Evolutionary conservation across 148 eudicot species (phyloP).

Genomic region (Oxyria digyna): DNA sequence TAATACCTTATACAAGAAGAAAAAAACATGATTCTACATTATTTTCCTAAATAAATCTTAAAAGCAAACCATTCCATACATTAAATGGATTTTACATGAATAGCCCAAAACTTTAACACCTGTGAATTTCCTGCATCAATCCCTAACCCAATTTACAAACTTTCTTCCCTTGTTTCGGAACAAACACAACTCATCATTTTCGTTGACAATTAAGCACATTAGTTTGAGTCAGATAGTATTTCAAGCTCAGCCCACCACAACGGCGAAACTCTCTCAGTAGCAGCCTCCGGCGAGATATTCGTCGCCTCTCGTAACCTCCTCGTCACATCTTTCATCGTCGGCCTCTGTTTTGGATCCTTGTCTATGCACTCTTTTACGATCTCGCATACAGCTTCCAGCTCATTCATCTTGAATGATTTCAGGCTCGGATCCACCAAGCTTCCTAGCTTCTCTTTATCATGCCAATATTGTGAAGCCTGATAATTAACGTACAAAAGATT

Average conservation of each 20-base stretch:
- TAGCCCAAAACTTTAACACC: background rate
- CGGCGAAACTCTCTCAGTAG: constrained; percentile 37
- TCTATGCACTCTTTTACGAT: constrained; percentile 19
- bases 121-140: background rate
- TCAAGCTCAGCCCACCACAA: constrained; percentile 94
- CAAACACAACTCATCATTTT: background rate
- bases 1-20: background rate
- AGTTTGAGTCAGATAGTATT: constrained; percentile 34
- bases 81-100: background rate
- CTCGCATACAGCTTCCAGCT: constrained; percentile 23
- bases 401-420: constrained; percentile 19
- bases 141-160: constrained; percentile 6
- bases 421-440: constrained; percentile 29
- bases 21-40: background rate
- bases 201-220: background rate
- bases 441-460: constrained; percentile 16
- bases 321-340: constrained; percentile 22
- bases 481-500: background rate
- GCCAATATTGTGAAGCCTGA: constrained; percentile 19
- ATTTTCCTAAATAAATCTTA: background rate
- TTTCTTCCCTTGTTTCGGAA: background rate
- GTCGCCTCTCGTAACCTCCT: constrained; percentile 15
- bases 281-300: constrained; percentile 30
- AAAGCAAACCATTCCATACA: background rate
- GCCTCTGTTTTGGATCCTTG: constrained; percentile 26